Percentiles rank a stretch among this genome's conserved stretches.
These are phyloP conservation scores for Corynascus novoguineensis DNA, from an alignment of 495 filamentous ascomycete genomes.

Conservation along the genomic window DNA sequence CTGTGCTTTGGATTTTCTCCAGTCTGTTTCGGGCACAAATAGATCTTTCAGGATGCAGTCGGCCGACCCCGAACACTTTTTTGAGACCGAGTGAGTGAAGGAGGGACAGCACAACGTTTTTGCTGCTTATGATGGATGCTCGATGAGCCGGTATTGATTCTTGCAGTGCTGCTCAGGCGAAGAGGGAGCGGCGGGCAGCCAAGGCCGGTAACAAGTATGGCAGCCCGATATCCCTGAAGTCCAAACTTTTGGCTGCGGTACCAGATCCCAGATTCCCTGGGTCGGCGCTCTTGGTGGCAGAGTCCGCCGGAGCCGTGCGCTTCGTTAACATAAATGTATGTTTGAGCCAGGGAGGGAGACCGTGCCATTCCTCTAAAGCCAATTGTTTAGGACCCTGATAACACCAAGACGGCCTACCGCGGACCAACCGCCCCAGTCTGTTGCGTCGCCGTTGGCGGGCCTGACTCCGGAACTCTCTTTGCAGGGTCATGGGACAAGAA, in stretches of 20 bases:
- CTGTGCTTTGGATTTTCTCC: background rate
- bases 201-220: slow-evolving; percentile 83
- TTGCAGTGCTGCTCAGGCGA: slow-evolving; percentile 64
- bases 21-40: background rate
- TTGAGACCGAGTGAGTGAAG: slow-evolving; percentile 71
- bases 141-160: background rate
- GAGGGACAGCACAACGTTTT: background rate
- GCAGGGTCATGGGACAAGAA: slow-evolving; percentile 91
- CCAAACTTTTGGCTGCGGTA: slow-evolving; percentile 78
- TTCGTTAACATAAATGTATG: slow-evolving; percentile 71
- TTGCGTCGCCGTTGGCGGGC: slow-evolving; percentile 62
- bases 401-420: slow-evolving; percentile 49
- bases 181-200: slow-evolving; percentile 61
- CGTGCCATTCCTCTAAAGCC: background rate
- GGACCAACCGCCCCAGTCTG: slow-evolving; percentile 77
- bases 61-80: slow-evolving; percentile 57
- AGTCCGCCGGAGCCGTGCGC: slow-evolving; percentile 72
- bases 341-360: slow-evolving; percentile 17
- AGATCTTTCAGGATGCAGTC: slow-evolving; percentile 28
- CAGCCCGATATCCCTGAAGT: slow-evolving; percentile 69
- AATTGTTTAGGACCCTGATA: slow-evolving; percentile 23
- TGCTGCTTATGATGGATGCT: no score
- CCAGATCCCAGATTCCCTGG: slow-evolving; percentile 57
- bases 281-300: slow-evolving; percentile 67
- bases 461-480: slow-evolving; percentile 55